Evolutionary conservation across 2,329 filamentous ascomycete genomes (phyloP).

Genomic region (Aspergillus unguis): DNA sequence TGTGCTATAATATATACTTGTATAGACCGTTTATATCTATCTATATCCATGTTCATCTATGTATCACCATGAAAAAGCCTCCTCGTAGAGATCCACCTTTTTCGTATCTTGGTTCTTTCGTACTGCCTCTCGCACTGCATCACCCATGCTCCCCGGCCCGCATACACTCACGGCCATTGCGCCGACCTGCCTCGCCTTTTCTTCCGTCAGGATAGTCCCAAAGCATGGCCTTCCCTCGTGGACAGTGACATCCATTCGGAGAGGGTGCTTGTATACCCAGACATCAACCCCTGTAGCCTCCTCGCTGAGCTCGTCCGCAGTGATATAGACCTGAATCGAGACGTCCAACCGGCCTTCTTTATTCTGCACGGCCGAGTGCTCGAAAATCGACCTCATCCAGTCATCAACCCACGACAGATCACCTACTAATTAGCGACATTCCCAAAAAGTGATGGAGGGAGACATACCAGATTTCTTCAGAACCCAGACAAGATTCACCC

Average conservation of each 20-base stretch:
- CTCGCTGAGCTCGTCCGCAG: constrained; percentile 22
- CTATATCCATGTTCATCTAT: background rate
- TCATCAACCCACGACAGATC: constrained; percentile 35
- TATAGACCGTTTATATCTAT: background rate
- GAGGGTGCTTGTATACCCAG: constrained; percentile 26
- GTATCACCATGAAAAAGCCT: constrained; percentile 36
- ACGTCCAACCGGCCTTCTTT: constrained; percentile 26
- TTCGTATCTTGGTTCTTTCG: constrained; percentile 25
- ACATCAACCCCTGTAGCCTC: constrained; percentile 20
- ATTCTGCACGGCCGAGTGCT: constrained; percentile 24
- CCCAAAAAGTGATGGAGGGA: too few species aligned
- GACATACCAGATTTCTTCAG: constrained; percentile 31
- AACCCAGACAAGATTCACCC: constrained; percentile 32
- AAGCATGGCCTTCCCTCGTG: constrained; percentile 28
- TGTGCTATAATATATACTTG: constrained; percentile 10
- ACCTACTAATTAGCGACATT: constrained; percentile 20
- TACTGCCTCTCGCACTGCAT: constrained; percentile 35
- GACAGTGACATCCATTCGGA: constrained; percentile 25
- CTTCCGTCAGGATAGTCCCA: constrained; percentile 21
- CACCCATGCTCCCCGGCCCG: constrained; percentile 36
- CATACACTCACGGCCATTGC: constrained; percentile 40
- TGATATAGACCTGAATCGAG: constrained; percentile 30
- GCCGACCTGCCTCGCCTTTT: constrained; percentile 29
- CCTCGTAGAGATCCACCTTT: constrained; percentile 36
- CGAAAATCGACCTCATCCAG: constrained; percentile 32